Evolutionary conservation across 805 yeast genomes (phyloP).

Genomic region (Myxozyma kluyveri): DNA sequence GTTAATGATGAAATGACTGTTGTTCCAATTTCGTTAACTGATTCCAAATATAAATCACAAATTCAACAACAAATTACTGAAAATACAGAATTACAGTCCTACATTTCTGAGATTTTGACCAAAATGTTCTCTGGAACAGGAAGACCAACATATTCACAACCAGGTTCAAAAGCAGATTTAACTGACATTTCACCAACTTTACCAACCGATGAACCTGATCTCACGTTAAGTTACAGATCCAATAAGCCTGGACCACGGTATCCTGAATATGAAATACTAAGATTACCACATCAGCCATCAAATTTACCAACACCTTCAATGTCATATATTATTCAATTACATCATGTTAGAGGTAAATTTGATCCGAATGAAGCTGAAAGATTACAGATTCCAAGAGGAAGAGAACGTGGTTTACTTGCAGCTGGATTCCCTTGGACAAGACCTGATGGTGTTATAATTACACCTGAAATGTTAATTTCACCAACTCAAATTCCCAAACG

Average conservation of each 20-base stretch:
- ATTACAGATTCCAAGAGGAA: conserved; percentile 68
- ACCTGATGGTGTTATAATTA: conserved; percentile 56
- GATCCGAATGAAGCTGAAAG: conserved; percentile 59
- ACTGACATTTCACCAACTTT: too few relatives aligned
- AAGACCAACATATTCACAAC: background rate
- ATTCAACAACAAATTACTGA: conserved; percentile 12
- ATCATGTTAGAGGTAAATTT: conserved; percentile 75
- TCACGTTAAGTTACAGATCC: too few relatives aligned
- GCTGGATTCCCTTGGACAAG: conserved; percentile 57
- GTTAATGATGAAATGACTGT: conserved; percentile 36
- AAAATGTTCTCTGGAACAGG: conserved; percentile 2
- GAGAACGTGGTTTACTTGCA: conserved; percentile 56
- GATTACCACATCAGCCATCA: conserved; percentile 5
- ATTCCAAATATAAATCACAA: background rate
- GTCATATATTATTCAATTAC: conserved; percentile 64
- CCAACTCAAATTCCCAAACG: conserved; percentile 57
- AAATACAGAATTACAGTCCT: background rate
- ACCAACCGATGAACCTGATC: conserved; percentile 12
- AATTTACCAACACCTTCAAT: conserved; percentile 47
- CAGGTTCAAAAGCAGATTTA: background rate
- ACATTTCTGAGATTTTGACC: background rate
- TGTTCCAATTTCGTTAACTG: conserved; percentile 16
- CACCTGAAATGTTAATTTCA: conserved; percentile 71
- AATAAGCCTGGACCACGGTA: conserved; percentile 1
- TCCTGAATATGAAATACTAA: conserved; percentile 3